phyloP scores from a whole-genome alignment of 1,284 basidiomycete genomes.

The Singerocomus inundabilis region DNA sequence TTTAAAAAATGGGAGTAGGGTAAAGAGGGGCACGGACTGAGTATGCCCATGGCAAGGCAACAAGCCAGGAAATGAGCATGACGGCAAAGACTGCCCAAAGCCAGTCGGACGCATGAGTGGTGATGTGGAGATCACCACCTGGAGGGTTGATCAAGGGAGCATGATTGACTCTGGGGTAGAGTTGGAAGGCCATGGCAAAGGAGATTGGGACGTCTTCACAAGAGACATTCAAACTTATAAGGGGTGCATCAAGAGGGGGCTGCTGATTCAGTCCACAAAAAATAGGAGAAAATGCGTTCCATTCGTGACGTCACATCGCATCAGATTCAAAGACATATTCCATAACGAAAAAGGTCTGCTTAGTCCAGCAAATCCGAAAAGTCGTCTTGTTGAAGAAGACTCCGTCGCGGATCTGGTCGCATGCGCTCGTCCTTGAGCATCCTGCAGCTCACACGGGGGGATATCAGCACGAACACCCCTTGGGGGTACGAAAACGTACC shows the following conservation, averaged over 20 bases:
- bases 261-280: conserved; percentile 18
- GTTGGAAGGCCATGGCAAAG: conserved; percentile 16
- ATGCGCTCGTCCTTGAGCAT: conserved; percentile 72
- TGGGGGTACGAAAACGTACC: conserved; percentile 48
- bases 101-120: conserved; percentile 46
- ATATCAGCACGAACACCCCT: background rate
- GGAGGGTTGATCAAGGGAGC: conserved; percentile 37
- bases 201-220: background rate
- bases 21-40: conserved; percentile 25
- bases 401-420: conserved; percentile 48
- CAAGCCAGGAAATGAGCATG: conserved; percentile 42
- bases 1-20: background rate
- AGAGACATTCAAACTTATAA: conserved; percentile 12
- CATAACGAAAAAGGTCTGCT: conserved; percentile 12
- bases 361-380: conserved; percentile 14
- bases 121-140: conserved; percentile 41
- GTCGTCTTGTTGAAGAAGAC: conserved; percentile 47
- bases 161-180: conserved; percentile 15
- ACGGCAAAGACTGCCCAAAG: conserved; percentile 56
- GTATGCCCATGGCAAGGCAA: conserved; percentile 40
- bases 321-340: conserved; percentile 17
- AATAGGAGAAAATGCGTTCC: conserved; percentile 19
- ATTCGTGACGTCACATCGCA: conserved; percentile 24
- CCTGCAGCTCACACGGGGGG: conserved; percentile 33
- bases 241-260: conserved; percentile 4